Percentiles rank a stretch among this genome's conserved stretches.
These are phyloP conservation scores for Pestalotiopsis sp. DNA, from an alignment of 2,329 filamentous ascomycete genomes.

Conservation along the genomic window DNA sequence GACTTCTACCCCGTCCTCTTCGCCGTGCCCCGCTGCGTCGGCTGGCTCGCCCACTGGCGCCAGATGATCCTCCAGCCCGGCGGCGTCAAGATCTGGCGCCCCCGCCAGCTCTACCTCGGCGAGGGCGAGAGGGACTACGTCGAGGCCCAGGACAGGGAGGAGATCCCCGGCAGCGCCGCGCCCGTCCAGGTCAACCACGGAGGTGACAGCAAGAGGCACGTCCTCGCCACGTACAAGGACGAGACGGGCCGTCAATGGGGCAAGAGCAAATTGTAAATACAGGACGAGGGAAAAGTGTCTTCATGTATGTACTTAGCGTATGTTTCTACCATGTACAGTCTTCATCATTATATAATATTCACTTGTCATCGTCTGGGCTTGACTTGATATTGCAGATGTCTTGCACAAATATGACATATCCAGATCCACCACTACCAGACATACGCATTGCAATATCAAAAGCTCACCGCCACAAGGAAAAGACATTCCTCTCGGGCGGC, in stretches of 20 bases:
- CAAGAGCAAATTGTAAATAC: slow-evolving; percentile 28
- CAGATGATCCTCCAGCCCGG: slow-evolving; percentile 49
- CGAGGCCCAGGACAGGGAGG: slow-evolving; percentile 35
- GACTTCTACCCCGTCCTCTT: slow-evolving; percentile 56
- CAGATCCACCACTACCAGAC: neutral
- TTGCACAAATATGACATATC: neutral
- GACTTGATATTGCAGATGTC: neutral
- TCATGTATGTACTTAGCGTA: neutral
- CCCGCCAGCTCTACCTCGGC: slow-evolving; percentile 50
- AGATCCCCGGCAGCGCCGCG: slow-evolving; percentile 36
- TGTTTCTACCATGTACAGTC: neutral
- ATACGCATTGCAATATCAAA: neutral
- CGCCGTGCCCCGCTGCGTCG: slow-evolving; percentile 52
- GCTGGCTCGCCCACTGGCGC: slow-evolving; percentile 55
- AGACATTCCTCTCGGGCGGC: neutral
- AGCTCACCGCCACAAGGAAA: neutral
- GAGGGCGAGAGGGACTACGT: slow-evolving; percentile 47
- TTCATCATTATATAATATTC: neutral
- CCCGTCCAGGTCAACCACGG: slow-evolving; percentile 40
- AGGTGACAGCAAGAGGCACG: slow-evolving; percentile 44
- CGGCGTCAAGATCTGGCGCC: slow-evolving; percentile 54
- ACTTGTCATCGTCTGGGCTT: neutral
- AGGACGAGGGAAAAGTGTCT: neutral
- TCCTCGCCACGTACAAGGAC: slow-evolving; percentile 41
- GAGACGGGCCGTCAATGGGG: slow-evolving; percentile 34